Percentiles rank a stretch among this genome's conserved stretches.
Evolutionary conservation across 768 basidiomycete genomes (phyloP).

Genomic region (Mycena indigotica): DNA sequence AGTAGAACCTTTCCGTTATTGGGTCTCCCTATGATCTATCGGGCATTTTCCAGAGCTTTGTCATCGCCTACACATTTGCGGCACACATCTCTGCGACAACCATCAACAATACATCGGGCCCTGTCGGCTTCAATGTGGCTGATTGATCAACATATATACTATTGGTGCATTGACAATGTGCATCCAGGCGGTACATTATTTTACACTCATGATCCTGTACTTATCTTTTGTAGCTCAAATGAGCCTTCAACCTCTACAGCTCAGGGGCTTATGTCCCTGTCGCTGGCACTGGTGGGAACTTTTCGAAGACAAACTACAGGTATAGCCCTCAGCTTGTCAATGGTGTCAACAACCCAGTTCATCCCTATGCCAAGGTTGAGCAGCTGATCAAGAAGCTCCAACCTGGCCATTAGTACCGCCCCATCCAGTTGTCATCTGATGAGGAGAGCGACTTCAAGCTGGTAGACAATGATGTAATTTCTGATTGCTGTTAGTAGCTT

Average conservation of each 20-base stretch:
- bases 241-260: not conserved
- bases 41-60: not conserved
- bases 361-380: too few relatives aligned
- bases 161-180: not conserved
- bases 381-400: too few relatives aligned
- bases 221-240: not conserved
- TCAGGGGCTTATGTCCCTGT: not conserved
- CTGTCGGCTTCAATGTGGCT: not conserved
- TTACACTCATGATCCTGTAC: not conserved
- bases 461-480: not conserved
- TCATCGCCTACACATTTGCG: not conserved
- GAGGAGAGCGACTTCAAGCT: not conserved
- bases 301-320: not conserved
- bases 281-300: not conserved
- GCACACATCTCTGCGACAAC: not conserved
- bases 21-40: too few relatives aligned
- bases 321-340: not conserved
- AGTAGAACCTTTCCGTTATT: not conserved
- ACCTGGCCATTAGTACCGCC: conserved; percentile 20
- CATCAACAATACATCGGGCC: not conserved
- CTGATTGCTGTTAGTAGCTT: too few relatives aligned
- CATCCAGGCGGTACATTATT: not conserved
- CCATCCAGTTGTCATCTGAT: not conserved
- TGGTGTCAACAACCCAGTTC: not conserved
- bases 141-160: not conserved